phyloP scores from a whole-genome alignment of 148 eudicot genomes.

The Polygonum aviculare region DNA sequence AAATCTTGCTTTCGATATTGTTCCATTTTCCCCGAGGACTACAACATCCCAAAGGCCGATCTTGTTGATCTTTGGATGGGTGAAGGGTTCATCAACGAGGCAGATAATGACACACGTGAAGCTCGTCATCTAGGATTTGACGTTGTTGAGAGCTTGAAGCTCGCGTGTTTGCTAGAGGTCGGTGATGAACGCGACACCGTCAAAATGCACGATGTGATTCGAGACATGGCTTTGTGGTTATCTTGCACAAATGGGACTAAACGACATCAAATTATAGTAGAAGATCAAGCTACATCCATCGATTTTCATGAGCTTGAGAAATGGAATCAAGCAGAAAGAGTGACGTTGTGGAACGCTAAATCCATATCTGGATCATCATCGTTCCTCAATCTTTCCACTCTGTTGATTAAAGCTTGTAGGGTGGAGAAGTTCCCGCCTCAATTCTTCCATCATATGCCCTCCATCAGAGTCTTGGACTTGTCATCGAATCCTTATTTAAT shows the following conservation, averaged over 20 bases:
- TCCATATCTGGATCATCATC: not conserved
- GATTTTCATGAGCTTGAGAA: not conserved
- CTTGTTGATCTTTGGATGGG: not conserved
- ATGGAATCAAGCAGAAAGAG: not conserved
- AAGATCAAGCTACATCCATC: not conserved
- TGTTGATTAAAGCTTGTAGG: not conserved
- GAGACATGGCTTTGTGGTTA: not conserved
- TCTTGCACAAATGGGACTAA: not conserved
- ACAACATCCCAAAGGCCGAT: not conserved
- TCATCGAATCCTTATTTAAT: not conserved
- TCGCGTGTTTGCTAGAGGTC: not conserved
- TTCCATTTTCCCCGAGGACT: not conserved
- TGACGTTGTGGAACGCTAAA: not conserved
- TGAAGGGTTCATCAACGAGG: not conserved
- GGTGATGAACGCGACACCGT: not conserved
- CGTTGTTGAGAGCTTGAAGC: not conserved
- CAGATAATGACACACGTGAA: not conserved
- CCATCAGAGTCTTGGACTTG: not conserved
- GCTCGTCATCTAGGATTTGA: not conserved
- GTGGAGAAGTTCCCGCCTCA: not conserved
- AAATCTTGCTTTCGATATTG: slow-evolving; percentile 7
- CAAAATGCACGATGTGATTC: not conserved
- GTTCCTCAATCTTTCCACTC: not conserved
- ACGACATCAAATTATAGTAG: not conserved
- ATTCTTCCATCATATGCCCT: not conserved